Evolutionary conservation across 192 early-diverging fungal genomes (phyloP), one percentile per base, ranked within the genome.

Genomic region (Geranomyces michiganensis): DNA sequence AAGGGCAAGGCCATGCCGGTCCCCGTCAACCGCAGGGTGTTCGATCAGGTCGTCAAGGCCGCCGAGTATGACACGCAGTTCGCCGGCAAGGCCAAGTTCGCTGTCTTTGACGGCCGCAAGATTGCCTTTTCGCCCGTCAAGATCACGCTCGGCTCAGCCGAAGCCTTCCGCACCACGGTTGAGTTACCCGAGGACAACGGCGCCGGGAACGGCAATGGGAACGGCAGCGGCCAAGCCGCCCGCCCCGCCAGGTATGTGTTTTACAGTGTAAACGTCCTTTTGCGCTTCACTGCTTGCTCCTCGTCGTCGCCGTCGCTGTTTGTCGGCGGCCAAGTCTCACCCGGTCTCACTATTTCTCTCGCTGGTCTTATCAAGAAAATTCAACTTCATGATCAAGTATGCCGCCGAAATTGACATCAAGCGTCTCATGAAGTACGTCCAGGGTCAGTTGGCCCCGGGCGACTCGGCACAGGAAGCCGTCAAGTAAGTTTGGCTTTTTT

Each of bases 101-200:
- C 30, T 27, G 55, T 68, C 36, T 74, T 51, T 46, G 71, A 77
- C 31, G 69, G 70, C 22, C n/a, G 67, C 19, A 77, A 73, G 62
- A 77, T 73, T 32, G 61, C 65, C 31, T 77, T 36, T 24, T 17
- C 71, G 24, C 76, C 71, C 12, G 41, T 58, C 9, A 49, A 67
- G 36, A 63, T 77, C 65, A 15, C 9, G 45, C 29, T 77, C 26
- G 55, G 58, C 15, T 29, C 49, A 45, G 64, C 51, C 33, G 65
- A 60, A 19, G 56, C 73, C n/a, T 29, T 32, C 58, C 12, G 26
- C 15, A 19, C 56, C 27, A 43, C 30, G 6, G 33, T 56, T 19
- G 62, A 60, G 22, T 14, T 71, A 0, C 67, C 68, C 31, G 63
- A 76, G 47, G 74, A 76, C 24, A 62, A 67, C 41, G 72, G 59